phyloP scores from a whole-genome alignment of 2,329 filamentous ascomycete species.

The Phialocephala subalpina region DNA sequence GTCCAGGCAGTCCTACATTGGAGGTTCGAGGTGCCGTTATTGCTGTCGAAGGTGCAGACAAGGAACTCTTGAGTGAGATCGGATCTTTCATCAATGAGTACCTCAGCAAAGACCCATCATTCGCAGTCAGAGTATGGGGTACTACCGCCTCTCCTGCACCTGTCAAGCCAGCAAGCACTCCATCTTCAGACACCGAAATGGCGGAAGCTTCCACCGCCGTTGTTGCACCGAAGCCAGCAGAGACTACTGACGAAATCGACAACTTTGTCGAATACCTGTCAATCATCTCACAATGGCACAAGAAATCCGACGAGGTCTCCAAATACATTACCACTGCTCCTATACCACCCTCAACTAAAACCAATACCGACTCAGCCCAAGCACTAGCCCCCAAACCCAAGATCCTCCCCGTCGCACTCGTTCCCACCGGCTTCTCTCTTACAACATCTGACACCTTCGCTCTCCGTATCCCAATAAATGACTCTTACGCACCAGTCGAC shows the following conservation, averaged over 20 bases:
- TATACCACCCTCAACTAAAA: constrained; percentile 3
- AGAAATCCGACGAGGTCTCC: constrained; percentile 75
- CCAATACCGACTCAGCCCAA: constrained; percentile 22
- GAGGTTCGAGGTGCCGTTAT: constrained; percentile 79
- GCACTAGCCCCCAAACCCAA: constrained; percentile 37
- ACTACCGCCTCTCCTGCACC: constrained; percentile 7
- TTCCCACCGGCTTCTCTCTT: constrained; percentile 82
- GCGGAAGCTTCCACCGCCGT: constrained; percentile 17
- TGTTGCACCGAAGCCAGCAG: not conserved
- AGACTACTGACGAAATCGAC: constrained; percentile 37
- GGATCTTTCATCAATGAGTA: constrained; percentile 64
- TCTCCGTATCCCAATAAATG: constrained; percentile 74
- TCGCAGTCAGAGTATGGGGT: constrained; percentile 40
- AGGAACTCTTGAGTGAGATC: constrained; percentile 58
- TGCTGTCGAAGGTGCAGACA: constrained; percentile 79
- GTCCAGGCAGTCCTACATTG: constrained; percentile 44
- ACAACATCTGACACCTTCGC: constrained; percentile 81
- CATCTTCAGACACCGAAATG: constrained; percentile 32
- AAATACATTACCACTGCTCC: constrained; percentile 56
- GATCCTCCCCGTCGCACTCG: constrained; percentile 73
- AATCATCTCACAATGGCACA: constrained; percentile 77
- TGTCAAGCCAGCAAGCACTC: not conserved
- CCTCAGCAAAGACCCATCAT: constrained; percentile 39
- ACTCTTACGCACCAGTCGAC: constrained; percentile 82
- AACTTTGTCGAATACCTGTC: constrained; percentile 68